Base-by-base conservation (phyloP, 257 asterid species). In the Solanum phureja region DNA sequence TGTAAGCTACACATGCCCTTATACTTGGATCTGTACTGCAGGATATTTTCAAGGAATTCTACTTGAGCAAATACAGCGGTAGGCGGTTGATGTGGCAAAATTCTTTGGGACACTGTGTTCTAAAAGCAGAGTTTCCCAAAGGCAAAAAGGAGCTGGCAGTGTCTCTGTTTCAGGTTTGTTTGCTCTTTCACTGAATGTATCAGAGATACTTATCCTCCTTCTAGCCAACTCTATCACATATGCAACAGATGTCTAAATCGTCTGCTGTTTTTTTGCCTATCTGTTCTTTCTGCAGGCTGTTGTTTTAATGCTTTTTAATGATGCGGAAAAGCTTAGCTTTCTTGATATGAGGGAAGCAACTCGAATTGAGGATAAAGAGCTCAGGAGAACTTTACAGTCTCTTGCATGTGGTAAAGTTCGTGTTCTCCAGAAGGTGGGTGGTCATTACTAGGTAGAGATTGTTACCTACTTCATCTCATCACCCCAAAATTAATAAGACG, bases 1-100 rank as follows among this genome's bases (percentile, higher is more conserved):
- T 35, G 83, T 35, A 35, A 74, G 11, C 52, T 74, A 74, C 52
- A 21, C 52, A 21, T 37, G 52, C 52, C 83, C 83, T 74, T 74
- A 74, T 35, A 74, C 29, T 74, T 74, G 31, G 83, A 74, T 74
- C 52, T 74, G 83, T 37, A 74, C 83, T 10, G 72, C 94, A 97
- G 99, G 99, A 97, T 90, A 97, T 97, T 29, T 97, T 97, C 87
- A 96, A 97, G 91, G 99, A 96, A 91, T 97, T 97, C 83, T 97
- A 97, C 91, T 90, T 96, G 75, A 97, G 99, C 94, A 97, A 97
- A 92, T 93, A 96, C 83, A 93, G 94, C 79, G 99, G 99, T 88
- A 94, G 99, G 93, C 95, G 99, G 72, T 94, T 97, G 89, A 97
- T 97, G 99, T 97, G 99, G 99, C 99, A 97, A 91, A 97, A 95